Conservation (phyloP, 2,329 filamentous ascomycete genomes). For the Fusarium armeniacum region DNA sequence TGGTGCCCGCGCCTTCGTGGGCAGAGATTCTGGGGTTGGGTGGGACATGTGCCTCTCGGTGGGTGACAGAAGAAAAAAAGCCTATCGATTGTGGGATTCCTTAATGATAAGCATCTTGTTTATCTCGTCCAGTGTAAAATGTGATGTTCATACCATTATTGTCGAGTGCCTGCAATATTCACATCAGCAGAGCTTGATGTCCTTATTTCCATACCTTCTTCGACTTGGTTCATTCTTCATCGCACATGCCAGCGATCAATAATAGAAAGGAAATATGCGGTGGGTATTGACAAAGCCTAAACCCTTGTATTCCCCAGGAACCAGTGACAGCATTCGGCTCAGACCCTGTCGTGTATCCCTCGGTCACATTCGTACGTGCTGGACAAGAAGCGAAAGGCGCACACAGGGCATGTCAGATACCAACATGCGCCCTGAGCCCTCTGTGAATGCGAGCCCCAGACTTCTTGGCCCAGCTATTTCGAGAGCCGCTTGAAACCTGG, state of each 20-base stretch:
- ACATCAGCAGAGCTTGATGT: background rate
- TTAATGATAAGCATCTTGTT: background rate
- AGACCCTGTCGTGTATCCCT: slow-evolving; percentile 11
- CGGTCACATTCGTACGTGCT: slow-evolving; percentile 27
- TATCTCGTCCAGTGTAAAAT: slow-evolving; percentile 2
- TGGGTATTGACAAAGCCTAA: slow-evolving; percentile 7
- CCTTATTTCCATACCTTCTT: slow-evolving; percentile 1
- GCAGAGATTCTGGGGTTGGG: slow-evolving; percentile 44
- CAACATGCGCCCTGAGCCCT: slow-evolving; percentile 35
- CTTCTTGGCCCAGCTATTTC: slow-evolving; percentile 35
- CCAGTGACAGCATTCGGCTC: slow-evolving; percentile 30
- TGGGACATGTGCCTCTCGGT: slow-evolving; percentile 34
- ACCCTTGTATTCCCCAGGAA: slow-evolving; percentile 34
- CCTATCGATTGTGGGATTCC: background rate
- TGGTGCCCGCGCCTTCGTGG: slow-evolving; percentile 41
- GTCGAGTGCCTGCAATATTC: background rate
- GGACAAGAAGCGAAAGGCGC: slow-evolving; percentile 24
- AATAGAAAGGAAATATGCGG: slow-evolving; percentile 7
- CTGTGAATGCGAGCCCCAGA: slow-evolving; percentile 18
- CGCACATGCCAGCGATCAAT: background rate
- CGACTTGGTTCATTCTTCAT: background rate
- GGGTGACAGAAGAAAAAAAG: slow-evolving; percentile 7
- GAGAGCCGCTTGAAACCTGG: slow-evolving; percentile 22
- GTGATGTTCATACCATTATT: background rate
- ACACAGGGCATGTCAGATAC: slow-evolving; percentile 34